Evolutionary conservation across 2,329 filamentous ascomycete species (phyloP).

Genomic region (Trichophyton equinum): DNA sequence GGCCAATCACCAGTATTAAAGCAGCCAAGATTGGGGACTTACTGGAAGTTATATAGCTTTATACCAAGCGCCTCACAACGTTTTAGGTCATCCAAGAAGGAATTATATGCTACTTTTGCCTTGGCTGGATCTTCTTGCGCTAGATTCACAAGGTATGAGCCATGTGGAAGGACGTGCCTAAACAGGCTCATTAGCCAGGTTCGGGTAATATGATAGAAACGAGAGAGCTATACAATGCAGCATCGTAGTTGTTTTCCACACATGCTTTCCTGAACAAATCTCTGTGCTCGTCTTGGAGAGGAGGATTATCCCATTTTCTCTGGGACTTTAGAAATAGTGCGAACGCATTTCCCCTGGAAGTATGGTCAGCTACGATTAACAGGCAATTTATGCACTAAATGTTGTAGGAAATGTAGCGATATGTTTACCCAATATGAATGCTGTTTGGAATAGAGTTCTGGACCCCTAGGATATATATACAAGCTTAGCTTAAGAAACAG

Average conservation of each 20-base stretch:
- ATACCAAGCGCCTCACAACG: slow-evolving; percentile 82
- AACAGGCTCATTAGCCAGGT: not conserved
- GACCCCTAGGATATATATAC: slow-evolving; percentile 46
- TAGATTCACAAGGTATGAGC: slow-evolving; percentile 92
- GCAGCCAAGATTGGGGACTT: slow-evolving; percentile 11
- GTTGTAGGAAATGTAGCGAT: not conserved
- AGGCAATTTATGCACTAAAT: not conserved
- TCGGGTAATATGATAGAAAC: not conserved
- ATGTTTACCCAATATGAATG: slow-evolving; percentile 52
- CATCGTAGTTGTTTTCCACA: slow-evolving; percentile 57
- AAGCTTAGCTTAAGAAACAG: slow-evolving; percentile 2
- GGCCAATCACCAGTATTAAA: not conserved
- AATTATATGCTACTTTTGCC: slow-evolving; percentile 69
- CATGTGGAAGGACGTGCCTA: slow-evolving; percentile 71
- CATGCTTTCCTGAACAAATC: slow-evolving; percentile 59
- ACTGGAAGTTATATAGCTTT: slow-evolving; percentile 90
- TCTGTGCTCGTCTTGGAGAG: slow-evolving; percentile 55
- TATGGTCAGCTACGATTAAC: not conserved
- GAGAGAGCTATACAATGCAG: slow-evolving; percentile 36
- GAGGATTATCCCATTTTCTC: slow-evolving; percentile 81
- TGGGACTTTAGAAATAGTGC: slow-evolving; percentile 94
- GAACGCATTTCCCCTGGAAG: slow-evolving; percentile 67
- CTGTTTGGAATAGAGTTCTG: slow-evolving; percentile 77
- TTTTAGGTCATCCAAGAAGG: slow-evolving; percentile 76
- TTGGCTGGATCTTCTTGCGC: slow-evolving; percentile 71